Evolutionary conservation across 2,329 filamentous ascomycete genomes (phyloP).

Genomic region (Aspergillus sp.): DNA sequence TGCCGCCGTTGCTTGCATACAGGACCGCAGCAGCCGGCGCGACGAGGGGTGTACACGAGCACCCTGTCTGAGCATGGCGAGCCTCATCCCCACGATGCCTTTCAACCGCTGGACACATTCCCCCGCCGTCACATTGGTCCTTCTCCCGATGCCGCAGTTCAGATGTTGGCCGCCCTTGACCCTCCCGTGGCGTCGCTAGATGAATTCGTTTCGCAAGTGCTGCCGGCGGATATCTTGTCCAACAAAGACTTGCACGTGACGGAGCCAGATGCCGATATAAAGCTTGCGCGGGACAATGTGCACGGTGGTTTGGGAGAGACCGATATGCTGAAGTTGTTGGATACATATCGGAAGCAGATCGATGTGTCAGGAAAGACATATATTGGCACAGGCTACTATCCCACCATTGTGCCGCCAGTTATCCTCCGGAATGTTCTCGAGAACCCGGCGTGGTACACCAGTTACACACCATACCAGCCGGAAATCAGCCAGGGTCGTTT

Average conservation of each 20-base stretch:
- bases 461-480: slow-evolving; percentile 93
- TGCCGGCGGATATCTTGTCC: slow-evolving; percentile 71
- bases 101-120: slow-evolving; percentile 53
- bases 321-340: slow-evolving; percentile 34
- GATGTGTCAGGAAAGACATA: slow-evolving; percentile 55
- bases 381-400: slow-evolving; percentile 83
- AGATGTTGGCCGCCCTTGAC: slow-evolving; percentile 74
- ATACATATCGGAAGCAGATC: slow-evolving; percentile 47
- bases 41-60: slow-evolving; percentile 65
- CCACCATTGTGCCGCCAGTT: slow-evolving; percentile 75
- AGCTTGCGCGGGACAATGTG: slow-evolving; percentile 32
- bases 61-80: slow-evolving; percentile 77
- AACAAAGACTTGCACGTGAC: slow-evolving; percentile 54
- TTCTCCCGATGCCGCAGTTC: slow-evolving; percentile 56
- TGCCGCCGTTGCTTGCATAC: slow-evolving; percentile 23
- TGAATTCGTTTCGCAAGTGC: slow-evolving; percentile 73
- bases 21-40: slow-evolving; percentile 15
- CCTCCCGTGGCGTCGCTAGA: slow-evolving; percentile 67
- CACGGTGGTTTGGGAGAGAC: slow-evolving; percentile 41
- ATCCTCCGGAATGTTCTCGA: slow-evolving; percentile 90
- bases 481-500: slow-evolving; percentile 94
- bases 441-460: slow-evolving; percentile 94
- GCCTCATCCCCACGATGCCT: slow-evolving; percentile 31
- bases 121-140: slow-evolving; percentile 81
- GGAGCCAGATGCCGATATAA: slow-evolving; percentile 35